Base-by-base conservation (phyloP, 352 stramenopile species). In the Phytophthora citricola region DNA sequence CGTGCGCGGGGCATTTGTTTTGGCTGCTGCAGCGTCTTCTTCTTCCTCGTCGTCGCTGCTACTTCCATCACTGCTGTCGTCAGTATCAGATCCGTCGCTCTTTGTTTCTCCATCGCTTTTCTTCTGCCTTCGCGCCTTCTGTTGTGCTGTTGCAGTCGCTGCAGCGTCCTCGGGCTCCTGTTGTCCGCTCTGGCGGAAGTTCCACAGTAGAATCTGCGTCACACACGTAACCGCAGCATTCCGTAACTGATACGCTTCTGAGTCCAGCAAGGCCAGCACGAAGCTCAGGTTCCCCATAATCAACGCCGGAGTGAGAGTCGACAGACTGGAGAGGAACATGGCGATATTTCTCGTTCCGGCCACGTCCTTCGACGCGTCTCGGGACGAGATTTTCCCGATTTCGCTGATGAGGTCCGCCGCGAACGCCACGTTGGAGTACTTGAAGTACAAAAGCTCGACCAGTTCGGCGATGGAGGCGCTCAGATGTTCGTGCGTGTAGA, bases 211-310 rank as follows among this genome's bases (percentile, higher is more conserved):
- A 26, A 94, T 94, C 31, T 91, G 76, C 9, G 78, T 83, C 20
- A 93, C 81, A 41, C 81, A 91, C n/a, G 84, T 89, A 17, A 91
- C 84, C 4, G 79, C 83, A 45, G 84, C 83, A 36, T 93, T 94
- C 4, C 87, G 74, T 3, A 93, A 64, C 40, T 90, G 83, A 55
- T 94, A 94, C 6, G 79, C 85, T 66, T 94, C 87, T 3, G 83
- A 87, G 49, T 92, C 83, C 8, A 92, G 69, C 12, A 94, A 78
- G 5, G 79, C 82, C 31, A 94, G 63, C 34, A 94, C 79, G 29
- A 94, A 92, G 9, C 78, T 89, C 47, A 93, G 61, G 54, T 94
- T 93, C 8, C 81, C 83, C 55, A 91, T 85, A 46, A 93, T 85
- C 45, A 92, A 64, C 20, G 79, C 78, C 5, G 87, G 87, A 7